These are phyloP conservation scores for Rhypophila decipiens DNA, from an alignment of 495 filamentous ascomycete species.

Conservation along the genomic window DNA sequence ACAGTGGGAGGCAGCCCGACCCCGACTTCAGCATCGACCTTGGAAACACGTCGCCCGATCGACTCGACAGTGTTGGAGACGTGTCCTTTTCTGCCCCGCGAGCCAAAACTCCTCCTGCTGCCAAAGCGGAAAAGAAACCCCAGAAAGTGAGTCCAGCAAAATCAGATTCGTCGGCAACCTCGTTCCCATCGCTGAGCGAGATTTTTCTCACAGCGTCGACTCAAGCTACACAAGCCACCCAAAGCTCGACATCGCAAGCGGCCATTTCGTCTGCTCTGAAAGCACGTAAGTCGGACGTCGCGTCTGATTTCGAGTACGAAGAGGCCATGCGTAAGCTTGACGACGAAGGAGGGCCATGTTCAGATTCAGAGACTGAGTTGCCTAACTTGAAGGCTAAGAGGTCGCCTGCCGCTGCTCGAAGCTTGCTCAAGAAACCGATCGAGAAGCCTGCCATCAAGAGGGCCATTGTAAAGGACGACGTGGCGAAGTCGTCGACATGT, in stretches of 20 bases:
- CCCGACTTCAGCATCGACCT: slow-evolving; percentile 23
- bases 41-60: slow-evolving; percentile 16
- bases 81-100: slow-evolving; percentile 2
- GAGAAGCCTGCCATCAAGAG: slow-evolving; percentile 16
- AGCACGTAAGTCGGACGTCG: slow-evolving; percentile 13
- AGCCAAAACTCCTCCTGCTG: not conserved
- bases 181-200: slow-evolving; percentile 32
- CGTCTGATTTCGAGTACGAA: slow-evolving; percentile 25
- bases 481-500: not conserved
- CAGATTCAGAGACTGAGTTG: not conserved
- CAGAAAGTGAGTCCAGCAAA: slow-evolving; percentile 9
- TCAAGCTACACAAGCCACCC: too few species aligned
- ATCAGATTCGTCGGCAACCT: slow-evolving; percentile 17
- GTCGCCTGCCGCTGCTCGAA: slow-evolving; percentile 4
- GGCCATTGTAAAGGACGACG: not conserved
- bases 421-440: slow-evolving; percentile 16
- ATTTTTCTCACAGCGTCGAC: slow-evolving; percentile 27
- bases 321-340: slow-evolving; percentile 31
- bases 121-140: slow-evolving; percentile 1
- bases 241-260: slow-evolving; percentile 16
- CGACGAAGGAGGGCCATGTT: slow-evolving; percentile 6
- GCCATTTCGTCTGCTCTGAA: slow-evolving; percentile 9
- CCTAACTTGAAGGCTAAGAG: not conserved
- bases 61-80: slow-evolving; percentile 13
- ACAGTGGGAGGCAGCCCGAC: slow-evolving; percentile 35